Evolutionary conservation across 2,329 filamentous ascomycete species (phyloP).

Genomic region (Botrytis galanthina): DNA sequence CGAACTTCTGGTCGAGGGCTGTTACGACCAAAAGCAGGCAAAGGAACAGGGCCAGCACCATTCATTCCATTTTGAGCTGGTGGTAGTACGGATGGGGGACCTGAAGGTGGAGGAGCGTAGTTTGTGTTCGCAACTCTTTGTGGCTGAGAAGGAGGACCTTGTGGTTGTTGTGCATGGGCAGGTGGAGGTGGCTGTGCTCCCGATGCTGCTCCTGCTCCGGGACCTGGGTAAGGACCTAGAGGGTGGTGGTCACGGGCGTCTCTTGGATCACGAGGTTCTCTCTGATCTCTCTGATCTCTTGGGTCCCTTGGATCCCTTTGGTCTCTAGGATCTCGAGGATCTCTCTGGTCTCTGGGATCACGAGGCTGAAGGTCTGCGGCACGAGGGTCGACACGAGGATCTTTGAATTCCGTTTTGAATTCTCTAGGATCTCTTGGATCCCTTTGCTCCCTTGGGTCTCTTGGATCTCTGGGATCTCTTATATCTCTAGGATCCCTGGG

Average conservation of each 20-base stretch:
- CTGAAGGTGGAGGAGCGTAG: constrained; percentile 47
- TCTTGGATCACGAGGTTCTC: constrained; percentile 12
- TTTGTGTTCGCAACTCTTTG: constrained; percentile 60
- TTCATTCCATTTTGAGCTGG: constrained; percentile 43
- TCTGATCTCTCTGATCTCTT: constrained; percentile 10
- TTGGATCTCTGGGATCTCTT: constrained; percentile 4
- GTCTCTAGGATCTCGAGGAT: constrained; percentile 10
- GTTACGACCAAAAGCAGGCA: constrained; percentile 72
- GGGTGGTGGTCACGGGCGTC: constrained; percentile 30
- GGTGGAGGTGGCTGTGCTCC: constrained; percentile 42
- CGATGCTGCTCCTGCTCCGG: constrained; percentile 22
- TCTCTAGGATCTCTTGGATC: constrained; percentile 1
- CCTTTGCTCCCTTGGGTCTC: not conserved
- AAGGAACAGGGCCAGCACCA: constrained; percentile 35
- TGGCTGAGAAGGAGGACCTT: constrained; percentile 42
- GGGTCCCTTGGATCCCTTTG: not conserved
- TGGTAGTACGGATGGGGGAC: constrained; percentile 44
- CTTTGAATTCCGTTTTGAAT: constrained; percentile 8
- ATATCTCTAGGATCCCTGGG: constrained; percentile 10
- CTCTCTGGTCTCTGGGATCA: constrained; percentile 27
- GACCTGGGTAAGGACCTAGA: constrained; percentile 36
- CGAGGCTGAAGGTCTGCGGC: constrained; percentile 35
- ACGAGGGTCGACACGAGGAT: constrained; percentile 8
- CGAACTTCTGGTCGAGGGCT: constrained; percentile 84
- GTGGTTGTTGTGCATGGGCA: constrained; percentile 11